These are phyloP conservation scores for Collybia sp. DNA, from an alignment of 768 basidiomycete species.

Conservation along the genomic window DNA sequence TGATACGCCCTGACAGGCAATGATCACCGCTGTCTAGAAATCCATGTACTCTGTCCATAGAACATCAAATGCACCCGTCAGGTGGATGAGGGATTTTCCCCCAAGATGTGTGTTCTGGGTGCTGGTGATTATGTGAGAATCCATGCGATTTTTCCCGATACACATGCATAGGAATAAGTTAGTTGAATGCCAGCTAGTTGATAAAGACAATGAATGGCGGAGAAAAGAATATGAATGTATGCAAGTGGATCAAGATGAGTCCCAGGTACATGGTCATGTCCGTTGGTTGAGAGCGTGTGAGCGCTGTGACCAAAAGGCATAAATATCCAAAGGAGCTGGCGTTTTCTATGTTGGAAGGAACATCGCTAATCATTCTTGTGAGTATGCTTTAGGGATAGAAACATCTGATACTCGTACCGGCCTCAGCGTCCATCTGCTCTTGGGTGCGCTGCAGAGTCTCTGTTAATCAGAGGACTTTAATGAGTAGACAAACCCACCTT, in stretches of 20 bases:
- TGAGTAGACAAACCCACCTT: conserved; percentile 41
- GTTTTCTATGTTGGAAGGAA: conserved; percentile 55
- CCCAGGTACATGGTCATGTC: too few relatives aligned
- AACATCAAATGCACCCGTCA: too few relatives aligned
- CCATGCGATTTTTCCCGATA: too few relatives aligned
- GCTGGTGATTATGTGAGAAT: too few relatives aligned
- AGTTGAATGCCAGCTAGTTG: too few relatives aligned
- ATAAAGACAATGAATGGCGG: neutral
- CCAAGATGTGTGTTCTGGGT: too few relatives aligned
- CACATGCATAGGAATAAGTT: too few relatives aligned
- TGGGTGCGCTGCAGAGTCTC: conserved; percentile 34
- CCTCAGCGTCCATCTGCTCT: conserved; percentile 66
- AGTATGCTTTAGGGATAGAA: neutral
- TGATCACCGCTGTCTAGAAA: too few relatives aligned
- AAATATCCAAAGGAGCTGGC: neutral
- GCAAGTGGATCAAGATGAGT: neutral
- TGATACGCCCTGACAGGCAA: too few relatives aligned
- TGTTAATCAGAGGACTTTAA: conserved; percentile 2
- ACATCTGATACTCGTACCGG: conserved; percentile 37
- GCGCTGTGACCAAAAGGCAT: too few relatives aligned
- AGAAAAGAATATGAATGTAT: neutral
- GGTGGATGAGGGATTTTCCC: too few relatives aligned
- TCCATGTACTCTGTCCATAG: neutral
- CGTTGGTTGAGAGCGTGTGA: too few relatives aligned
- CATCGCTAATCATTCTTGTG: conserved; percentile 30